Evolutionary conservation across 441 rosid genomes (phyloP).

Genomic region (Jatropha multifida): DNA sequence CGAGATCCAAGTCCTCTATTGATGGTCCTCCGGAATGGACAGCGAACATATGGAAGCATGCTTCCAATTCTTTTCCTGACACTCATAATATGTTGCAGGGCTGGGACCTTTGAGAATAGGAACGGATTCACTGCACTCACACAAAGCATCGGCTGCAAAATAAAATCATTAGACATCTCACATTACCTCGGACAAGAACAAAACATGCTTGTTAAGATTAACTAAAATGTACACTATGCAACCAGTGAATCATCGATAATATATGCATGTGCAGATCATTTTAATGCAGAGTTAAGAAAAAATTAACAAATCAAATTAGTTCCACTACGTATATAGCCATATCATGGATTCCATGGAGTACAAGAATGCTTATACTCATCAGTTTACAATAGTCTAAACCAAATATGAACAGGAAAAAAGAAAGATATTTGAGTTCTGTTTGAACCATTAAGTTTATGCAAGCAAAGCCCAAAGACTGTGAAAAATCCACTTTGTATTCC

Average conservation of each 20-base stretch:
- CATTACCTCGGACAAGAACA: constrained; percentile 17
- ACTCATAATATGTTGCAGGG: constrained; percentile 71
- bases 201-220: constrained; percentile 9
- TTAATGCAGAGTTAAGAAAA: background rate
- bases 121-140: constrained; percentile 96
- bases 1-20: constrained; percentile 85
- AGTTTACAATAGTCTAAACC: background rate
- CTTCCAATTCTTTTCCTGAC: constrained; percentile 69
- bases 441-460: constrained; percentile 9
- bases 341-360: constrained; percentile 10
- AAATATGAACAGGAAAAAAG: background rate
- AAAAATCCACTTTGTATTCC: background rate
- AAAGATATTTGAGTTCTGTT: background rate
- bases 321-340: constrained; percentile 5
- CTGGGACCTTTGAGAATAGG: constrained; percentile 84
- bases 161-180: constrained; percentile 23
- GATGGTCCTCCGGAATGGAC: constrained; percentile 83
- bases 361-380: background rate
- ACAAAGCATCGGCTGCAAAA: constrained; percentile 96
- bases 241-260: background rate
- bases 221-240: constrained; percentile 1
- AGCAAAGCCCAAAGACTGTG: background rate
- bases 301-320: background rate
- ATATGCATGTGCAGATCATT: background rate
- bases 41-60: constrained; percentile 83